Evolutionary conservation across 306 rosid genomes (phyloP), one percentile per base, ranked within the genome.

Genomic region (Fragaria vesca): DNA sequence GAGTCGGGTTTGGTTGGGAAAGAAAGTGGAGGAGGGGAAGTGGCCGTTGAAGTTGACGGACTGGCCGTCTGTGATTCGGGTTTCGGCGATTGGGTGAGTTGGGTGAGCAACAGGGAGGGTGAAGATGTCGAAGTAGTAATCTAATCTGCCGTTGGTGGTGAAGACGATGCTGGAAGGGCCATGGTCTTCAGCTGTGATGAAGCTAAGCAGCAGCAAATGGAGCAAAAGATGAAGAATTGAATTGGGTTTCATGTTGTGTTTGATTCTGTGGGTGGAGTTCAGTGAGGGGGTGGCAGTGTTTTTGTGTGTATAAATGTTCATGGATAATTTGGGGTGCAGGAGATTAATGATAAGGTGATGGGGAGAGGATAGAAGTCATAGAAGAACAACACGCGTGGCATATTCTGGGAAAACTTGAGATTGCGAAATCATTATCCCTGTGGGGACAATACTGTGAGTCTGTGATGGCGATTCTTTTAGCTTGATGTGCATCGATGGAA

Each of bases 11-110:
- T 66, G 68, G 20, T 90, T 86, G 58, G 83, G 78, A 34, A 73
- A 51, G 46, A 43, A 86, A 80, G 66, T 54, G 34, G 50, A 87
- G 77, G 86, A 77, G 61, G 88, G 90, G 79, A 95, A 92, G n/a
- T 92, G 88, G 77, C 98, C 98, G 66, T 95, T 95, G 69, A 87
- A 95, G 40, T 92, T 95, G 78, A 94, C 87, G 60, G 93, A 90
- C 52, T 67, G 75, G 32, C 93, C 97, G 43, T 95, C 98, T 5
- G 95, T 95, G 81, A 95, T 24, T 74, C n/a, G 85, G 69, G 82
- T 52, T 79, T 94, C 97, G 6, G 70, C 24, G 70, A 67, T 0
- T 4, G 76, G 16, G 5, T 43, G 69, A 17, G 87, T 83, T 4
- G 76, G 16, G 4, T 43, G 69, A 17, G 85, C 81, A 54, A 69